These are phyloP conservation scores for Uronychia binucleata DNA, from an alignment of 73 alveolate species.

Conservation along the genomic window DNA sequence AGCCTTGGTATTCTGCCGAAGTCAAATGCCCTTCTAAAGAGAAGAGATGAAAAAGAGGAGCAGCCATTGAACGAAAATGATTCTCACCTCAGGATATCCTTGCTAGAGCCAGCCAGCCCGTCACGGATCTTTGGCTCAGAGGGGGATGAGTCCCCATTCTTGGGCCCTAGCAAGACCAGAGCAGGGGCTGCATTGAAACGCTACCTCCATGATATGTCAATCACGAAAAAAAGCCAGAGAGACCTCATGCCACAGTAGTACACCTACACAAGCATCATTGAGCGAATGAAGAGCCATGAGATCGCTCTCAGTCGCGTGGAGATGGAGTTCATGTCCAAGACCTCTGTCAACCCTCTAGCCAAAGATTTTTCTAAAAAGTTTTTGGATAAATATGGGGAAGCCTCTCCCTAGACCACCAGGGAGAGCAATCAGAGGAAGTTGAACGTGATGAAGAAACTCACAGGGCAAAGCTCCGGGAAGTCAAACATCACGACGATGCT, in stretches of 20 bases:
- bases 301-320: not conserved
- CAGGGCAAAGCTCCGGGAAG: not conserved
- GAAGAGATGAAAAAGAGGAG: not conserved
- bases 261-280: not conserved
- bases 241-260: not conserved
- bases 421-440: too few relatives aligned
- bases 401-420: too few relatives aligned
- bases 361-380: not conserved
- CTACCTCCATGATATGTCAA: not conserved
- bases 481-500: not conserved
- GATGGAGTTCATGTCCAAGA: not conserved
- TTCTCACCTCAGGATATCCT: too few relatives aligned
- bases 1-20: not conserved
- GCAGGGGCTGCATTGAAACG: not conserved
- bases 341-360: not conserved
- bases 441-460: not conserved
- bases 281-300: not conserved
- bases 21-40: not conserved
- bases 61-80: not conserved
- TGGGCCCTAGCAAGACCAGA: not conserved
- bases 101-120: too few relatives aligned
- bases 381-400: not conserved
- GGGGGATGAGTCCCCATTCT: too few relatives aligned
- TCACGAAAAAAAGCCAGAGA: not conserved
- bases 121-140: too few relatives aligned